Evolutionary conservation across 1,284 basidiomycete species (phyloP).

Genomic region (Microbotryum saponariae): DNA sequence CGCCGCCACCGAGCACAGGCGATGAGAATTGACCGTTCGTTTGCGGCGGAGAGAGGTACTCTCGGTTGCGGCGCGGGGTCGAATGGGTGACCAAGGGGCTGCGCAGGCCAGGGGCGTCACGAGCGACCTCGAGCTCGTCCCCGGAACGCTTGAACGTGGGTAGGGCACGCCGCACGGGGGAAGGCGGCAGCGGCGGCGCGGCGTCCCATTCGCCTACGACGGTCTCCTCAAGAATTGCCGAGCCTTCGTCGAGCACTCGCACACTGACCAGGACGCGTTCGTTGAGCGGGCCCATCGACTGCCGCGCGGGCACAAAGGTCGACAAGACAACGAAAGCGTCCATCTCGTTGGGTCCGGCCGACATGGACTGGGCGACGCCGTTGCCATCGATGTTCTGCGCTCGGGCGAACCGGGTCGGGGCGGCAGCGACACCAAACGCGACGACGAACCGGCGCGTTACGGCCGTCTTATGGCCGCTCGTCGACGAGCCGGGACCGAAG

Average conservation of each 20-base stretch:
- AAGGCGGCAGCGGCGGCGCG: neutral
- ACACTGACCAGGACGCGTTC: conserved; percentile 24
- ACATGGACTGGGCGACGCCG: conserved; percentile 30
- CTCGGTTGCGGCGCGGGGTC: too few relatives aligned
- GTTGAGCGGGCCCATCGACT: conserved; percentile 13
- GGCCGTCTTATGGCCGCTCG: neutral
- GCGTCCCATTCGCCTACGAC: conserved; percentile 29
- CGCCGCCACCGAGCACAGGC: neutral
- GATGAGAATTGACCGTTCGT: neutral
- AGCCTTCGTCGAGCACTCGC: conserved; percentile 13
- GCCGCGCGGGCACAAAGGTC: conserved; percentile 21
- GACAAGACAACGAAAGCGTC: conserved; percentile 31
- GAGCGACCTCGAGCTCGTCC: conserved; percentile 15
- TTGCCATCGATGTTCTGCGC: conserved; percentile 28
- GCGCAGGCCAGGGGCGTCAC: conserved; percentile 15
- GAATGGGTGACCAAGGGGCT: conserved; percentile 3
- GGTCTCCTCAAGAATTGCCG: conserved; percentile 12
- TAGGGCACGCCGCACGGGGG: neutral
- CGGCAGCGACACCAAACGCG: conserved; percentile 15
- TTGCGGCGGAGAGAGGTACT: neutral
- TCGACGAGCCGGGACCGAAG: conserved; percentile 18
- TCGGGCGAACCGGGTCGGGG: conserved; percentile 20
- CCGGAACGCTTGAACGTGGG: conserved; percentile 21
- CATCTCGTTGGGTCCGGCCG: conserved; percentile 16
- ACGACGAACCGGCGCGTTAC: conserved; percentile 23